Base-by-base conservation (phyloP, 331 rosid genomes). In the Cydonia oblonga region DNA sequence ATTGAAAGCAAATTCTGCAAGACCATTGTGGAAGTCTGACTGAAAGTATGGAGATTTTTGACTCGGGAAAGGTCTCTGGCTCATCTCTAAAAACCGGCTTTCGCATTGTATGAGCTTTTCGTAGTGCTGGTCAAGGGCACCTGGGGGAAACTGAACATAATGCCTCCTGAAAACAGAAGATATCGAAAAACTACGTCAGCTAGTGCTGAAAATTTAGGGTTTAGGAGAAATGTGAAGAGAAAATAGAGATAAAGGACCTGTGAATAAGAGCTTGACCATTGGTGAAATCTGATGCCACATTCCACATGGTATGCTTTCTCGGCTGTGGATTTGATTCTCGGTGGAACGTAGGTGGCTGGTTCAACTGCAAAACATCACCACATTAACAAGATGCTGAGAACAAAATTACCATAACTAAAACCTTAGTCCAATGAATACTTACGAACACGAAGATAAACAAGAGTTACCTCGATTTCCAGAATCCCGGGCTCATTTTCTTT, bases 271-370 rank as follows among this genome's bases (percentile, higher is more conserved):
- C 96, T 76, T 86, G 81, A 15, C 81, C 79, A 4, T 62, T 38
- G 18, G 91, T 88, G 72, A 90, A 88, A 73, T 88, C 93, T 19
- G 74, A 12, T 63, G 76, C 54, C 0, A 33, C 22, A 9, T 73
- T 33, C 93, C 96, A 90, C 51, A 64, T 63, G 0, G 93, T 81
- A 42, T 84, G 96, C 59, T 78, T 84, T 67, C 80, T 69, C 0
- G 93, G 93, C 76, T 71, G 74, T 16, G 86, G 96, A 46, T 84
- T 69, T n/a, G 38, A 64, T 74, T 90, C 93, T 0, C 71, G 68
- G 76, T 32, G 80, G 70, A 90, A 90, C 2, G 29, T 7, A 2
- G 91, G 93, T 12, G 72, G 85, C 66, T 56, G 60, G 25, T 32
- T 61, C 51, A 90, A 54, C 96, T 90, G 81, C 58, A 66, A 35